Evolutionary conservation across 2,329 filamentous ascomycete genomes (phyloP).

Genomic region (Achaetomium macrosporum): DNA sequence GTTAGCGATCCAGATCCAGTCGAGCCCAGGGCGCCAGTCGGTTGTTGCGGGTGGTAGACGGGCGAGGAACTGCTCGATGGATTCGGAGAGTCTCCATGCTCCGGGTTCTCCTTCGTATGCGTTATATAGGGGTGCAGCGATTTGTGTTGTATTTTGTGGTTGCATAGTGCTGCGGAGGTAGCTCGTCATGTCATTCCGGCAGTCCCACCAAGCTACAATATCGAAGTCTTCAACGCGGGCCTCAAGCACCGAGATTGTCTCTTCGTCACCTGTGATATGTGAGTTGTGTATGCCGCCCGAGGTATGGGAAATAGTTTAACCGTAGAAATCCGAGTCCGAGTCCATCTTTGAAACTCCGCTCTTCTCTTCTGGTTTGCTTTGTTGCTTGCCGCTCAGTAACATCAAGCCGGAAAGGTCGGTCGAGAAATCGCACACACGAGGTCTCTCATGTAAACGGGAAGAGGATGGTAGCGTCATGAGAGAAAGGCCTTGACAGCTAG

Average conservation of each 20-base stretch:
- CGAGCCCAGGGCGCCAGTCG: conserved; percentile 39
- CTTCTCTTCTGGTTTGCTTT: background rate
- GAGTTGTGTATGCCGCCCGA: background rate
- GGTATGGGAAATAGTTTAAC: conserved; percentile 30
- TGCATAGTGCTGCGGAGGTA: background rate
- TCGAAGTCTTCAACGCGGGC: conserved; percentile 47
- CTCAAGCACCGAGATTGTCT: conserved; percentile 43
- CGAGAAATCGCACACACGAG: no score
- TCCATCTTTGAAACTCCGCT: conserved; percentile 29
- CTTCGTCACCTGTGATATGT: conserved; percentile 46
- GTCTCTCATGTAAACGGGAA: no score
- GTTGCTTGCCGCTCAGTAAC: background rate
- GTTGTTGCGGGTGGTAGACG: conserved; percentile 65
- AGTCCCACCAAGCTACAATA: conserved; percentile 43
- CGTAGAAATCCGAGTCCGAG: conserved; percentile 52
- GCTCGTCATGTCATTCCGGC: conserved; percentile 13
- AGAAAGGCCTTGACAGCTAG: no score
- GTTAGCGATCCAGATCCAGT: conserved; percentile 71
- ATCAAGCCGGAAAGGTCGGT: background rate
- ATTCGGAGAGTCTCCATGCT: conserved; percentile 48
- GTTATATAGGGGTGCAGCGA: conserved; percentile 44
- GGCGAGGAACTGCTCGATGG: conserved; percentile 47
- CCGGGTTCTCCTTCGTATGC: conserved; percentile 48
- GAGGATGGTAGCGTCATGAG: no score
- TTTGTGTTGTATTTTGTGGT: background rate